Conservation (phyloP, 768 basidiomycete species). For the Clavaria fumosa region DNA sequence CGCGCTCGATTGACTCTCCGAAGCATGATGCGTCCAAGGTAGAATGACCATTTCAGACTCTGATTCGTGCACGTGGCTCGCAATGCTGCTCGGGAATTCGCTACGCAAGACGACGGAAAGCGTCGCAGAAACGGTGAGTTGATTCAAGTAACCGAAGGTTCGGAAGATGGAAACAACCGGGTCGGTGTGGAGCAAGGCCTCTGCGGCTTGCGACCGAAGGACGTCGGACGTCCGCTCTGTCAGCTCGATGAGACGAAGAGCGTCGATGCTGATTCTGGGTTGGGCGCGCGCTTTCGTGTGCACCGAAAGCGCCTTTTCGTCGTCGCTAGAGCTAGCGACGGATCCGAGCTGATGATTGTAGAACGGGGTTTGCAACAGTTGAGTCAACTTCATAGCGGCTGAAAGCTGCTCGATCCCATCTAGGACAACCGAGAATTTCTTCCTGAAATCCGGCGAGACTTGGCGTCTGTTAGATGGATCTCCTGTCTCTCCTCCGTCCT, state of each 20-base stretch:
- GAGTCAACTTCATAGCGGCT: slow-evolving; percentile 65
- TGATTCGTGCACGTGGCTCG: slow-evolving; percentile 38
- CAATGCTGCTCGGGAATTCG: slow-evolving; percentile 54
- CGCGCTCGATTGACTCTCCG: slow-evolving; percentile 17
- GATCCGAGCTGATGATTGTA: slow-evolving; percentile 3
- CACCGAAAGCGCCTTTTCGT: slow-evolving; percentile 17
- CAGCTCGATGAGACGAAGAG: slow-evolving; percentile 79
- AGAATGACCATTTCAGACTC: slow-evolving; percentile 64
- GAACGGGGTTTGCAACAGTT: slow-evolving; percentile 40
- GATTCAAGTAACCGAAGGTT: slow-evolving; percentile 62
- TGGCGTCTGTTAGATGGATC: slow-evolving; percentile 8
- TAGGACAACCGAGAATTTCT: slow-evolving; percentile 56
- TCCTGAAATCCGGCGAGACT: slow-evolving; percentile 30
- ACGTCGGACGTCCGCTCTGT: slow-evolving; percentile 80
- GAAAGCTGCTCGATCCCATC: slow-evolving; percentile 73
- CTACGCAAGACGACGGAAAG: slow-evolving; percentile 66
- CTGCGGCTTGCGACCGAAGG: slow-evolving; percentile 65
- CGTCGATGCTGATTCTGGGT: slow-evolving; percentile 39
- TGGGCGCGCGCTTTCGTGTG: not conserved
- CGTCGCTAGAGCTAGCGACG: slow-evolving; percentile 6
- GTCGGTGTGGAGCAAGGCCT: slow-evolving; percentile 53
- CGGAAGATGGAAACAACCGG: slow-evolving; percentile 58
- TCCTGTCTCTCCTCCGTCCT: slow-evolving; percentile 11
- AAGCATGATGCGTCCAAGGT: slow-evolving; percentile 51
- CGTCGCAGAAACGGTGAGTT: slow-evolving; percentile 47